Percentiles rank a stretch among this genome's conserved stretches.
Conservation (phyloP, 2,329 filamentous ascomycete species). For the Coniella vitis region DNA sequence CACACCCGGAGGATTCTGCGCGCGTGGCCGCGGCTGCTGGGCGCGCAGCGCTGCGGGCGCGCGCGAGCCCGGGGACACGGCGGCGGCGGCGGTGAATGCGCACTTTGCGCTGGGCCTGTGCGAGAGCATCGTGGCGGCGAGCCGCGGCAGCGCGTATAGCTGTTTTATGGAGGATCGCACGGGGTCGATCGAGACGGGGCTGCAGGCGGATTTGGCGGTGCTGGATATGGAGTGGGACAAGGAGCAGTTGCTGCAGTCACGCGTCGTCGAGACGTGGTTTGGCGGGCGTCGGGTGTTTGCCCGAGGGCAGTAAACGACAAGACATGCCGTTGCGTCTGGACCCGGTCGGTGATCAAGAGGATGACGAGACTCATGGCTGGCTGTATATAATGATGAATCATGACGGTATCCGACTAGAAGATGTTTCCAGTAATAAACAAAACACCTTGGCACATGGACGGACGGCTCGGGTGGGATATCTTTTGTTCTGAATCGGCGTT, state of each 20-base stretch:
- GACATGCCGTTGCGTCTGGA: no score
- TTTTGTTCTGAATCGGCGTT: no score
- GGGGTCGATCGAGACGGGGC: conserved; percentile 45
- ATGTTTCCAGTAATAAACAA: no score
- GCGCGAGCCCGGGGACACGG: conserved; percentile 55
- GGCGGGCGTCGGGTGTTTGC: conserved; percentile 35
- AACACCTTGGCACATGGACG: no score
- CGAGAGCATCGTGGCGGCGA: conserved; percentile 47
- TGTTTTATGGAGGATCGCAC: conserved; percentile 49
- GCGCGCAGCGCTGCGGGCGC: conserved; percentile 43
- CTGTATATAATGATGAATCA: no score
- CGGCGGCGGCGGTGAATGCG: conserved; percentile 42
- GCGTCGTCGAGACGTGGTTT: conserved; percentile 47
- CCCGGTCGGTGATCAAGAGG: no score
- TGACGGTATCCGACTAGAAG: no score
- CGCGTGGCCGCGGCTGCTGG: conserved; percentile 54
- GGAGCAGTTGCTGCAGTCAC: conserved; percentile 37
- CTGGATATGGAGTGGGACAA: conserved; percentile 44
- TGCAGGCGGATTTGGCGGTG: conserved; percentile 52
- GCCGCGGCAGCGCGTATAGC: conserved; percentile 49
- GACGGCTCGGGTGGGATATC: no score
- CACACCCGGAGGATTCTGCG: conserved; percentile 44
- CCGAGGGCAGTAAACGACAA: not conserved
- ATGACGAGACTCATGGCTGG: no score
- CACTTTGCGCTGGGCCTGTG: conserved; percentile 46